Evolutionary conservation across 805 yeast species (phyloP).

Genomic region (Myxozyma sirexii): DNA sequence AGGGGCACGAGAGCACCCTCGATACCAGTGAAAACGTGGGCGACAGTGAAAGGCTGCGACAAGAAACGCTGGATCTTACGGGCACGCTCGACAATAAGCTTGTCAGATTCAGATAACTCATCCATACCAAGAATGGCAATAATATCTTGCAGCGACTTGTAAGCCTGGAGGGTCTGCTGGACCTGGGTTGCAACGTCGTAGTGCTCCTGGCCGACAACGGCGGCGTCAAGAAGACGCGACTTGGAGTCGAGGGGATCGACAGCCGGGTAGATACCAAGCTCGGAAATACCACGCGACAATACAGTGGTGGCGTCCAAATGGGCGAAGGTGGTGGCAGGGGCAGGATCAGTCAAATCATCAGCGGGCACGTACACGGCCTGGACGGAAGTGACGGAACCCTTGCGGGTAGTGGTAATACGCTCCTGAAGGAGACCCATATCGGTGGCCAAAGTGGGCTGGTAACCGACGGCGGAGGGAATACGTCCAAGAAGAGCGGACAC

Average conservation of each 20-base stretch:
- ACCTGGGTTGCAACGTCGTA: slow-evolving; percentile 92
- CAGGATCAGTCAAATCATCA: slow-evolving; percentile 99
- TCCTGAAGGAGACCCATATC: slow-evolving; percentile 99
- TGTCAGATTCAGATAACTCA: slow-evolving; percentile 98
- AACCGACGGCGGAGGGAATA: slow-evolving; percentile 99
- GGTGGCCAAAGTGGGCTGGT: slow-evolving; percentile 99
- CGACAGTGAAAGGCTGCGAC: slow-evolving; percentile 99
- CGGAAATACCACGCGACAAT: slow-evolving; percentile 99
- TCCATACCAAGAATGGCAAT: slow-evolving; percentile 99
- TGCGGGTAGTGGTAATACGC: slow-evolving; percentile 99
- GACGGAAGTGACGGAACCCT: slow-evolving; percentile 99
- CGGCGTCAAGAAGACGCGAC: slow-evolving; percentile 95
- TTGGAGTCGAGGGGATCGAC: slow-evolving; percentile 99
- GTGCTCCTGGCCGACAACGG: slow-evolving; percentile 99
- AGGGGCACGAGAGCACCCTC: slow-evolving; percentile 96
- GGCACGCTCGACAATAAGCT: slow-evolving; percentile 99
- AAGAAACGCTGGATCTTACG: slow-evolving; percentile 99
- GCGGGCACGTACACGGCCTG: slow-evolving; percentile 99
- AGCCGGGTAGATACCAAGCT: slow-evolving; percentile 99
- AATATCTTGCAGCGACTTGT: slow-evolving; percentile 99
- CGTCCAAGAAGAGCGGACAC: slow-evolving; percentile 99
- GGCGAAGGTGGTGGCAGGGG: slow-evolving; percentile 98
- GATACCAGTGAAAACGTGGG: slow-evolving; percentile 99
- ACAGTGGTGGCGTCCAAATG: slow-evolving; percentile 99
- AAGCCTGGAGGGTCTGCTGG: slow-evolving; percentile 98